Percentiles rank a stretch among this genome's conserved stretches.
phyloP scores from a whole-genome alignment of 164 flowering plant genomes.

The Brasenia schreberi region DNA sequence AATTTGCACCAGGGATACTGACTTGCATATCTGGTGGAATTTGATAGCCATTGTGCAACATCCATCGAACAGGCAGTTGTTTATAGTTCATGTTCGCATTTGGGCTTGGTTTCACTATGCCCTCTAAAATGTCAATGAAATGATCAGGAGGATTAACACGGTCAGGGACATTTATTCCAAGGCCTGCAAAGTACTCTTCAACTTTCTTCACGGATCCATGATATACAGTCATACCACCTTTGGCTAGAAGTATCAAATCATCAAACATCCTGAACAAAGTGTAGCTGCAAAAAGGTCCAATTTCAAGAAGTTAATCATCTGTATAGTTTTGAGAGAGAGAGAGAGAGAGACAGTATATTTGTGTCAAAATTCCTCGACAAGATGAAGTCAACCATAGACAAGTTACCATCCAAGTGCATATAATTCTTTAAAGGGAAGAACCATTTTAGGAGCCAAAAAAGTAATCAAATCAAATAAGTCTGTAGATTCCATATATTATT shows the following conservation, averaged over 20 bases:
- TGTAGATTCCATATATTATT: no score
- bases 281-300: constrained; percentile 41
- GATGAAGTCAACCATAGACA: no score
- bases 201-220: constrained; percentile 90
- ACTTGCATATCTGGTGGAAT: constrained; percentile 78
- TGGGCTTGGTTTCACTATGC: constrained; percentile 52
- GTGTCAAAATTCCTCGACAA: no score
- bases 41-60: constrained; percentile 86
- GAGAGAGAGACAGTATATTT: neutral
- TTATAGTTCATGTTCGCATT: constrained; percentile 29
- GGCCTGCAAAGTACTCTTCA: constrained; percentile 74
- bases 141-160: constrained; percentile 94
- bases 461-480: no score
- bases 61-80: constrained; percentile 92
- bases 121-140: constrained; percentile 92
- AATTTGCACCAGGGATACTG: constrained; percentile 24
- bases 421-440: no score
- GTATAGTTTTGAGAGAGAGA: neutral
- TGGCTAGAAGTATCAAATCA: constrained; percentile 91
- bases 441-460: no score
- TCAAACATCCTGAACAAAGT: constrained; percentile 92
- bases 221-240: constrained; percentile 88
- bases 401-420: no score
- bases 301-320: neutral
- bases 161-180: constrained; percentile 85